Evolutionary conservation across 805 yeast species (phyloP).

Genomic region (Starmerella ratchasimensis): DNA sequence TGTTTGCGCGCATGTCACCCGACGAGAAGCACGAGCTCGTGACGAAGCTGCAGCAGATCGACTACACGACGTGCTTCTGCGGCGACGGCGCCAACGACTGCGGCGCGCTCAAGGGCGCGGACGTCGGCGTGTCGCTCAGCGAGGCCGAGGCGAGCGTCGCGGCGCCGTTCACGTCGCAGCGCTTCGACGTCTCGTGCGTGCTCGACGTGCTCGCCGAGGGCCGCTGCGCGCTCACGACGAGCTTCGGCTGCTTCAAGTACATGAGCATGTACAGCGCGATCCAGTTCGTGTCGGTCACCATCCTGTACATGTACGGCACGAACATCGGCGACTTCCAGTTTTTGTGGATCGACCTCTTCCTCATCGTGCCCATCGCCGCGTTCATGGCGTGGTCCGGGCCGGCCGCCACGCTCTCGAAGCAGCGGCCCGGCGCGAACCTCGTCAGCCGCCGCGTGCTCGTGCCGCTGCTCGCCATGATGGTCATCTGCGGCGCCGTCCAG

Average conservation of each 20-base stretch:
- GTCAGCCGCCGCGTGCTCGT: slow-evolving; percentile 78
- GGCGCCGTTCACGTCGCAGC: slow-evolving; percentile 89
- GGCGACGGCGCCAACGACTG: slow-evolving; percentile 99
- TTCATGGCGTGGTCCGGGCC: slow-evolving; percentile 97
- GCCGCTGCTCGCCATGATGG: slow-evolving; percentile 71
- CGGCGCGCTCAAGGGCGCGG: slow-evolving; percentile 96
- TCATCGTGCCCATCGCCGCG: slow-evolving; percentile 87
- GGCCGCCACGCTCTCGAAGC: slow-evolving; percentile 39
- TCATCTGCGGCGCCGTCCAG: slow-evolving; percentile 51
- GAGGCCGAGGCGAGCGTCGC: slow-evolving; percentile 99
- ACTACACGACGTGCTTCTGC: slow-evolving; percentile 91
- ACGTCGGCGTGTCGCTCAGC: slow-evolving; percentile 87
- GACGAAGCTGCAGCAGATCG: slow-evolving; percentile 66
- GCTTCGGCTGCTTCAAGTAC: slow-evolving; percentile 92
- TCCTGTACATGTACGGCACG: slow-evolving; percentile 75
- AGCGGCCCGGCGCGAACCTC: slow-evolving; percentile 86
- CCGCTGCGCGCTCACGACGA: slow-evolving; percentile 83
- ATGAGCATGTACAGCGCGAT: slow-evolving; percentile 96
- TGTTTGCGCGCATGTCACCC: slow-evolving; percentile 97
- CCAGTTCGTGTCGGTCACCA: slow-evolving; percentile 77
- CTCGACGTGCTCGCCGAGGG: slow-evolving; percentile 87
- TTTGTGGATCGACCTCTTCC: slow-evolving; percentile 76
- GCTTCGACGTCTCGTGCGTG: slow-evolving; percentile 86
- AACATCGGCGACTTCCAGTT: slow-evolving; percentile 96
- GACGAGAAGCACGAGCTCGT: slow-evolving; percentile 96